Evolutionary conservation across 768 basidiomycete genomes (phyloP).

Genomic region (Lentinula sp.): DNA sequence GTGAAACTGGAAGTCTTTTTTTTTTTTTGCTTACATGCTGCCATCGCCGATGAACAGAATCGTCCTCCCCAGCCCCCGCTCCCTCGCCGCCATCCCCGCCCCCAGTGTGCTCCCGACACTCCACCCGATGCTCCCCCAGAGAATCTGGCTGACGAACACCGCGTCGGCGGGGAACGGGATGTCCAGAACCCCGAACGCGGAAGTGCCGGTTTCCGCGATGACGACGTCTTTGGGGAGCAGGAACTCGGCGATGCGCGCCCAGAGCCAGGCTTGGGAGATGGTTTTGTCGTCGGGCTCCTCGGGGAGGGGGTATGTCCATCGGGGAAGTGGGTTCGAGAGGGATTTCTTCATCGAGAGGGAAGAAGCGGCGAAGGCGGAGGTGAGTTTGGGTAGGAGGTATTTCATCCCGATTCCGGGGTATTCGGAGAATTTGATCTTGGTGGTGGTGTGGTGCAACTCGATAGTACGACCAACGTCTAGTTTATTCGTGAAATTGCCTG

Average conservation of each 20-base stretch:
- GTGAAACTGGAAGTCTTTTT: constrained; percentile 6
- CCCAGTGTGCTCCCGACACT: constrained; percentile 72
- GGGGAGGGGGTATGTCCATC: constrained; percentile 19
- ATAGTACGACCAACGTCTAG: constrained; percentile 53
- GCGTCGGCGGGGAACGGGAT: constrained; percentile 69
- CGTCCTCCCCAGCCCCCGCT: constrained; percentile 54
- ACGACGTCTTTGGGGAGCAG: constrained; percentile 72
- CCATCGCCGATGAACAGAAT: constrained; percentile 87
- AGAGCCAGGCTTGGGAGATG: constrained; percentile 65
- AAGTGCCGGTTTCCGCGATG: constrained; percentile 79
- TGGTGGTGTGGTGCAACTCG: constrained; percentile 80
- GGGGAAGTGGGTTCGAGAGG: neutral
- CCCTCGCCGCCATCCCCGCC: constrained; percentile 73
- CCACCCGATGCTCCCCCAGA: constrained; percentile 95
- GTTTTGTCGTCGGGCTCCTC: neutral
- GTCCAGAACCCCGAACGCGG: constrained; percentile 81
- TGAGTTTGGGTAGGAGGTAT: constrained; percentile 64
- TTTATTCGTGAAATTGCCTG: constrained; percentile 77
- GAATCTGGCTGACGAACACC: constrained; percentile 64
- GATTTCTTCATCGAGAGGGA: too few species aligned
- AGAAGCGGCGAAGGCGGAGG: constrained; percentile 20
- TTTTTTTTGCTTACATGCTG: constrained; percentile 68
- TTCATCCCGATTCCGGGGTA: constrained; percentile 74
- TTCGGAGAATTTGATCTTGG: constrained; percentile 54
- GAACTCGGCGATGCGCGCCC: constrained; percentile 74